These are phyloP conservation scores for Malus domestica DNA, from an alignment of 306 rosid species.

Conservation along the genomic window DNA sequence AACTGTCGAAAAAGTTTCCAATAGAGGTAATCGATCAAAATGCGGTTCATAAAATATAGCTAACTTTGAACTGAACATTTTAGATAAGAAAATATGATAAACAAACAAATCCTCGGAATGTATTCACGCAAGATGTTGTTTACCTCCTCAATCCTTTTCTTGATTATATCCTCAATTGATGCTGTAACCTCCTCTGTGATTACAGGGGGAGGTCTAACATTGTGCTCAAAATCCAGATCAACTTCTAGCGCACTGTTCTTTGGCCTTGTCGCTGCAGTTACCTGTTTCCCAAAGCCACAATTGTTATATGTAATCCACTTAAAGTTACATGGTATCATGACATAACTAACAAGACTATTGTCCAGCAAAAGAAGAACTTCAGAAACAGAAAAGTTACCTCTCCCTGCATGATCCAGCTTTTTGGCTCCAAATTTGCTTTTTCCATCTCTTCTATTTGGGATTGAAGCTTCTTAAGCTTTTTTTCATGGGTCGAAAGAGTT, in stretches of 20 bases:
- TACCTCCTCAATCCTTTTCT: slow-evolving; percentile 76
- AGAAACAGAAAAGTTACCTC: slow-evolving; percentile 48
- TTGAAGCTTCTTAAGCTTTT: slow-evolving; percentile 41
- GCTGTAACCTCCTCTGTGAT: slow-evolving; percentile 85
- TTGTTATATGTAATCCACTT: neutral
- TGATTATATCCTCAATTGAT: slow-evolving; percentile 70
- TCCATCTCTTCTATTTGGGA: slow-evolving; percentile 74
- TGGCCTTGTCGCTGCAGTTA: slow-evolving; percentile 83
- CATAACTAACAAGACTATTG: neutral
- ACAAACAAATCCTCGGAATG: neutral
- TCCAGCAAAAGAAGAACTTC: neutral
- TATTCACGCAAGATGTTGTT: neutral
- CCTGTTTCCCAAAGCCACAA: slow-evolving; percentile 35
- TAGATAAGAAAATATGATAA: neutral
- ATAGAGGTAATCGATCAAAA: neutral
- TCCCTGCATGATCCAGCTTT: slow-evolving; percentile 88
- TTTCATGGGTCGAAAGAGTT: slow-evolving; percentile 64
- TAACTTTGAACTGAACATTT: neutral
- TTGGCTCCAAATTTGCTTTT: slow-evolving; percentile 63
- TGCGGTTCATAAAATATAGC: neutral
- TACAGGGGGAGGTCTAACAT: slow-evolving; percentile 78
- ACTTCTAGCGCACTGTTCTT: slow-evolving; percentile 77
- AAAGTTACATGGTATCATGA: neutral
- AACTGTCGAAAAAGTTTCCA: neutral
- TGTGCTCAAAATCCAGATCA: slow-evolving; percentile 87